Evolutionary conservation across 2,329 filamentous ascomycete genomes (phyloP).

Genomic region (Talaromyces pinophilus): DNA sequence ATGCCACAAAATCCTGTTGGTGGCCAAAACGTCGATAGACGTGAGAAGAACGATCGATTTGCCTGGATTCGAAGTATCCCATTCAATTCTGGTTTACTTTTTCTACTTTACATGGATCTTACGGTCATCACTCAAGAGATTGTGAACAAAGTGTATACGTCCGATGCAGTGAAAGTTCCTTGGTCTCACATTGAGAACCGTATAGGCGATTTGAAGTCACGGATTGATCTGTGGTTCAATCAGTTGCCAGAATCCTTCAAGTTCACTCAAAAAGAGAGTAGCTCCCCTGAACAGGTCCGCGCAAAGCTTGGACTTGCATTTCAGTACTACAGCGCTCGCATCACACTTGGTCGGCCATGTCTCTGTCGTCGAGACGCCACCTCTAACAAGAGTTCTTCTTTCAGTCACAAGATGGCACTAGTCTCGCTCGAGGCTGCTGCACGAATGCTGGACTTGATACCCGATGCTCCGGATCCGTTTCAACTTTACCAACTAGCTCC

Average conservation of each 20-base stretch:
- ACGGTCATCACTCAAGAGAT: constrained; percentile 44
- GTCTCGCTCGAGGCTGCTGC: constrained; percentile 43
- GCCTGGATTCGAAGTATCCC: constrained; percentile 40
- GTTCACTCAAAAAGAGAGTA: constrained; percentile 40
- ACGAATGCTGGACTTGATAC: constrained; percentile 44
- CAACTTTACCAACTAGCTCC: constrained; percentile 45
- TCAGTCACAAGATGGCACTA: constrained; percentile 44
- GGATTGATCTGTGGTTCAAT: constrained; percentile 43
- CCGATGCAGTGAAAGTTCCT: constrained; percentile 41
- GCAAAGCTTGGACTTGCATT: constrained; percentile 46
- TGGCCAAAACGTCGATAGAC: constrained; percentile 31
- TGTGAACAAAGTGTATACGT: constrained; percentile 46
- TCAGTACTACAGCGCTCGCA: constrained; percentile 47
- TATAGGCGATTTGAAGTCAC: constrained; percentile 41
- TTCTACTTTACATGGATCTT: constrained; percentile 44
- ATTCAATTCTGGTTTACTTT: constrained; percentile 39
- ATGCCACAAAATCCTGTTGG: constrained; percentile 35
- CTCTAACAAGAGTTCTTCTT: constrained; percentile 32
- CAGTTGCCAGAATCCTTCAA: constrained; percentile 41
- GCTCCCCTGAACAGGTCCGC: constrained; percentile 38
- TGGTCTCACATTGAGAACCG: constrained; percentile 46
- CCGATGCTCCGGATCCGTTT: constrained; percentile 43
- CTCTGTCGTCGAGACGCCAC: constrained; percentile 48
- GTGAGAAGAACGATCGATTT: constrained; percentile 24
- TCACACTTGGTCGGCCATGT: constrained; percentile 49